Conservation (phyloP, 192 early-diverging fungal genomes). For the Cladochytrium replicatum region DNA sequence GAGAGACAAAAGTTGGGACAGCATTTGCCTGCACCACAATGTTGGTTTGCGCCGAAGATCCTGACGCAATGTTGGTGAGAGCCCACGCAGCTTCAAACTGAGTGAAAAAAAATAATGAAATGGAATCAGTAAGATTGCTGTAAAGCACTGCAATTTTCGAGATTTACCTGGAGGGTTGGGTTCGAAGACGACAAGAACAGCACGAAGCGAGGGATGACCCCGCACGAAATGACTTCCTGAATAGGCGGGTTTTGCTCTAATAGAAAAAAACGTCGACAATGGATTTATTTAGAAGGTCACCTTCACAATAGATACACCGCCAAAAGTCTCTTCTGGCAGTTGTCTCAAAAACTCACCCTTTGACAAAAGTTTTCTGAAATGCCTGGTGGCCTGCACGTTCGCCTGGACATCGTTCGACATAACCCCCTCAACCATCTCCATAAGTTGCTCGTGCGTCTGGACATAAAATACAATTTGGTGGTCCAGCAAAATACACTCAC, state of each 20-base stretch:
- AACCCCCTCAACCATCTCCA: conserved; percentile 67
- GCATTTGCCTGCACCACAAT: conserved; percentile 88
- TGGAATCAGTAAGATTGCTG: not conserved
- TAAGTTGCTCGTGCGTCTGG: conserved; percentile 68
- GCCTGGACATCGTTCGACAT: conserved; percentile 67
- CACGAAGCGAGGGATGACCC: conserved; percentile 90
- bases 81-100: conserved; percentile 99
- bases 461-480: conserved; percentile 2
- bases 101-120: not conserved
- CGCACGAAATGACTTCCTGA: conserved; percentile 85
- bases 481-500: not conserved
- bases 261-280: not conserved
- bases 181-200: conserved; percentile 81
- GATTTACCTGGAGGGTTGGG: conserved; percentile 68
- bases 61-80: conserved; percentile 97
- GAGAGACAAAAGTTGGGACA: conserved; percentile 82
- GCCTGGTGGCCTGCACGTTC: conserved; percentile 71
- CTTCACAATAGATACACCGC: no score
- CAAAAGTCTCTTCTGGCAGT: not conserved
- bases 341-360: conserved; percentile 27
- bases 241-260: conserved; percentile 94
- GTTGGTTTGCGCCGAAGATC: conserved; percentile 86
- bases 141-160: conserved; percentile 8
- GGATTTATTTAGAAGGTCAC: no score
- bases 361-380: conserved; percentile 91